These are phyloP conservation scores for Rubia tinctorum DNA, from an alignment of 305 asterid species.

Conservation along the genomic window DNA sequence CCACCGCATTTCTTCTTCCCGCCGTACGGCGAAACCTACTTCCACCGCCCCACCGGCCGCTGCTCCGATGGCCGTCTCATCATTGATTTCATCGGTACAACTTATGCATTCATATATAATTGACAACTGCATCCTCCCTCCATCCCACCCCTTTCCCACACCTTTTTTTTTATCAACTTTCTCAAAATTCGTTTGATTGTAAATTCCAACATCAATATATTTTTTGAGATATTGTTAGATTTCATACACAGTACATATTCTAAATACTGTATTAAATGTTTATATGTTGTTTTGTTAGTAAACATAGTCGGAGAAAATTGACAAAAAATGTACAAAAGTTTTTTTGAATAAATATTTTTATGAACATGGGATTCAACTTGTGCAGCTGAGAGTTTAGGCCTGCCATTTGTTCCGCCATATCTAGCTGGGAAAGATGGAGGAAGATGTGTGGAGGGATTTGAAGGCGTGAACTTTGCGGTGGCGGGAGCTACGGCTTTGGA, in stretches of 20 bases:
- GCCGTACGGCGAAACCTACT: constrained; percentile 22
- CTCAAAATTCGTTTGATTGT: too few species aligned
- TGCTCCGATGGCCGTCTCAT: constrained; percentile 24
- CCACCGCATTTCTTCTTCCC: constrained; percentile 7
- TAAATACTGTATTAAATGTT: too few species aligned
- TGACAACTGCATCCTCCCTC: background rate
- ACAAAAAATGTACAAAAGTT: too few species aligned
- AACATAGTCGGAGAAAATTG: too few species aligned
- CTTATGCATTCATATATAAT: background rate
- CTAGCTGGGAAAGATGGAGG: constrained; percentile 18
- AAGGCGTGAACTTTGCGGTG: constrained; percentile 66
- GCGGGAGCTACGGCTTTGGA: constrained; percentile 57
- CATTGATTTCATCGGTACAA: constrained; percentile 20
- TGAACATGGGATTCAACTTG: background rate
- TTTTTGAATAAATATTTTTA: too few species aligned
- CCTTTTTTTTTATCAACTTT: too few species aligned
- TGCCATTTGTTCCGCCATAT: constrained; percentile 47
- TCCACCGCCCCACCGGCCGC: constrained; percentile 24
- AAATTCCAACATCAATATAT: too few species aligned
- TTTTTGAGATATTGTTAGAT: too few species aligned
- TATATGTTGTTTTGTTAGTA: too few species aligned
- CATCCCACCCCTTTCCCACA: too few species aligned
- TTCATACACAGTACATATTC: too few species aligned
- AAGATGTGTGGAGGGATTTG: background rate
- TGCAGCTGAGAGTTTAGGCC: constrained; percentile 54